Base-by-base conservation (phyloP, 1,284 basidiomycete genomes). In the Cryptococcus sp. region DNA sequence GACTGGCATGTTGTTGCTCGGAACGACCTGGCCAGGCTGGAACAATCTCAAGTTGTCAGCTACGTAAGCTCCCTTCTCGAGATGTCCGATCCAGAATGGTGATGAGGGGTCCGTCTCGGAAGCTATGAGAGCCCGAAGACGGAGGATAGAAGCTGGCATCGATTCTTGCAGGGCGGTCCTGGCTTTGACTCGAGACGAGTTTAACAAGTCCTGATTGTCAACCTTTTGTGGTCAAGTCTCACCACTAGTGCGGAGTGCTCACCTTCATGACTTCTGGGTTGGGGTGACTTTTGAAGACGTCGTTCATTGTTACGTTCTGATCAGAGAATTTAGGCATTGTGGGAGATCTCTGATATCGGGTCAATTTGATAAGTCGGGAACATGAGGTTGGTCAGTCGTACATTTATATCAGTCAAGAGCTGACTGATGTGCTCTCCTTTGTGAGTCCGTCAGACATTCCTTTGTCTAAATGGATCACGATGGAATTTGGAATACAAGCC, bases 281-380 rank as follows among this genome's bases (percentile, higher is more conserved):
- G 22, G 64, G 64, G 28, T 57, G 56, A 3, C 49, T 48, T 50
- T 63, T 66, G 54, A 63, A 63, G 13, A 66, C 62, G 24, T 62
- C 51, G 10, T 56, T 54, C 60, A 66, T 57, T 37, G 59, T 60
- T 21, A 59, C 59, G 31, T 51, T 22, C 3, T 40, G 28, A 19
- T 25, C 46, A 22, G 53, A 45, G 50, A 56, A 56, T 21, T 44
- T 51, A 22, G 56, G 54, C 54, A 59, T 56, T 19, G 28, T 50
- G 51, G n/a, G n/a, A 11, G 25, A 2, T 39, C 5, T 39, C 16
- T 39, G 14, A 39, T 39, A 4, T 39, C 16, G 36, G 16, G 9
- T 16, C 32, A 34, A 16, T 34, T 16, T 16, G 16, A 34, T 34
- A 16, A 34, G 36, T 39, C 7, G 16, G 36, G 11, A 28, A 5